Evolutionary conservation across 2,329 filamentous ascomycete species (phyloP).

Genomic region (Colletotrichum tropicale): DNA sequence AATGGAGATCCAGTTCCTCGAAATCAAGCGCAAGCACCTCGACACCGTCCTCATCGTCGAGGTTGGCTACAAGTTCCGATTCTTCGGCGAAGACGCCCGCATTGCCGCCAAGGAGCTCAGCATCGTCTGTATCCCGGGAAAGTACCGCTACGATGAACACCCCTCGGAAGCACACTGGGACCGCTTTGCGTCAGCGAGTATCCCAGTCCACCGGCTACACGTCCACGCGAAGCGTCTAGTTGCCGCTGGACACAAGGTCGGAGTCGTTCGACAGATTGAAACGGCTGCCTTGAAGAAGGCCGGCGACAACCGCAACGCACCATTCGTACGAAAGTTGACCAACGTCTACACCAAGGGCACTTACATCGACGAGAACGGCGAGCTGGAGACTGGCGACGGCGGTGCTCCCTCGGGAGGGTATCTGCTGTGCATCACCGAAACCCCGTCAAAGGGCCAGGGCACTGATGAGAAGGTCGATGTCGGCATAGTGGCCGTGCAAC

Average conservation of each 20-base stretch:
- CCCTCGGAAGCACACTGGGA: conserved; percentile 90
- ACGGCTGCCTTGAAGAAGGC: conserved; percentile 95
- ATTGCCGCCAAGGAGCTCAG: conserved; percentile 87
- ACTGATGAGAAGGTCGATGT: conserved; percentile 94
- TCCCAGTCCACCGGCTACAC: conserved; percentile 87
- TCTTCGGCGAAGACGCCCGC: conserved; percentile 94
- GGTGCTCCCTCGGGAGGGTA: conserved; percentile 76
- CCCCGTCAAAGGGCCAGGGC: conserved; percentile 75
- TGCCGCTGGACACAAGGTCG: conserved; percentile 92
- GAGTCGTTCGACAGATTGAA: conserved; percentile 91
- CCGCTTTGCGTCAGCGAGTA: conserved; percentile 93
- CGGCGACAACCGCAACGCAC: conserved; percentile 90
- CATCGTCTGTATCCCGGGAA: conserved; percentile 96
- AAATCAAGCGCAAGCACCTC: conserved; percentile 90
- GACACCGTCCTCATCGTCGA: conserved; percentile 92
- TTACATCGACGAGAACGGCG: conserved; percentile 92
- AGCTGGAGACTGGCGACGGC: conserved; percentile 62
- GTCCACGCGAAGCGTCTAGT: conserved; percentile 95
- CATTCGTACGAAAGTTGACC: conserved; percentile 90
- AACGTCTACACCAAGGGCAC: conserved; percentile 98
- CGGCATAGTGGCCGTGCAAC: conserved; percentile 92
- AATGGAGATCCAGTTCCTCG: conserved; percentile 90
- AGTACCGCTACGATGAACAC: conserved; percentile 92
- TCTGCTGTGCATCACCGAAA: conserved; percentile 89
- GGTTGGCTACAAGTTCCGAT: conserved; percentile 97